phyloP scores from a whole-genome alignment of 305 asterid species.

The Andrographis paniculata region DNA sequence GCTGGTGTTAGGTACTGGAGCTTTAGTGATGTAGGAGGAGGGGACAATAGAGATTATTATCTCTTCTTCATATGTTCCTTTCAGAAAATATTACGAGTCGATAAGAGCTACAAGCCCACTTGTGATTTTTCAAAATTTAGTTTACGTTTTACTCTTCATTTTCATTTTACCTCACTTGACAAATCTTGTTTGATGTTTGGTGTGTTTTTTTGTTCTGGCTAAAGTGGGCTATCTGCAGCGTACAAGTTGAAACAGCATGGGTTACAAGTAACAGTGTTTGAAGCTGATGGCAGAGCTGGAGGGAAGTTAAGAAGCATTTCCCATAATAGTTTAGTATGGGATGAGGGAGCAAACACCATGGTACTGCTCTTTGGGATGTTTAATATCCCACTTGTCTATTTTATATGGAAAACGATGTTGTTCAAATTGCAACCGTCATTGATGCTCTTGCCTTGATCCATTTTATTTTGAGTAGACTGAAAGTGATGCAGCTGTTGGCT shows the following conservation, averaged over 20 bases:
- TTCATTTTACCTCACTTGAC: background rate
- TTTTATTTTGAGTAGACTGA: constrained; percentile 50
- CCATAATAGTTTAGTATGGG: constrained; percentile 76
- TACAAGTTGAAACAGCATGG: constrained; percentile 77
- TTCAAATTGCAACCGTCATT: constrained; percentile 5
- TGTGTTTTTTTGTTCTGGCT: constrained; percentile 11
- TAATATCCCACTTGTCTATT: constrained; percentile 9
- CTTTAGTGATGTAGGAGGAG: too few species aligned
- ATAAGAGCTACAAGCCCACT: too few species aligned
- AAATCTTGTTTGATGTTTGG: constrained; percentile 4
- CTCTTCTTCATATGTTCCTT: too few species aligned
- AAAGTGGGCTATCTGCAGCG: constrained; percentile 93
- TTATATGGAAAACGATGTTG: constrained; percentile 12
- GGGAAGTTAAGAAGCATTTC: constrained; percentile 70
- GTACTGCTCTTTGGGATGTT: constrained; percentile 25
- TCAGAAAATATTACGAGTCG: too few species aligned
- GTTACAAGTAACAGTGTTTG: constrained; percentile 67
- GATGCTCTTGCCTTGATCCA: constrained; percentile 12
- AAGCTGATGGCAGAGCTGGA: constrained; percentile 76
- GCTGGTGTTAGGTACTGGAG: constrained; percentile 94
- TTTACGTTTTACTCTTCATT: constrained; percentile 1
- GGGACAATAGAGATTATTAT: too few species aligned
- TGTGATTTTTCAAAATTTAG: too few species aligned
- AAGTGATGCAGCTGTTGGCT: constrained; percentile 59
- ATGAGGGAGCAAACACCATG: constrained; percentile 97